These are phyloP conservation scores for Corchorus capsularis DNA, from an alignment of 345 rosid species.

Conservation along the genomic window DNA sequence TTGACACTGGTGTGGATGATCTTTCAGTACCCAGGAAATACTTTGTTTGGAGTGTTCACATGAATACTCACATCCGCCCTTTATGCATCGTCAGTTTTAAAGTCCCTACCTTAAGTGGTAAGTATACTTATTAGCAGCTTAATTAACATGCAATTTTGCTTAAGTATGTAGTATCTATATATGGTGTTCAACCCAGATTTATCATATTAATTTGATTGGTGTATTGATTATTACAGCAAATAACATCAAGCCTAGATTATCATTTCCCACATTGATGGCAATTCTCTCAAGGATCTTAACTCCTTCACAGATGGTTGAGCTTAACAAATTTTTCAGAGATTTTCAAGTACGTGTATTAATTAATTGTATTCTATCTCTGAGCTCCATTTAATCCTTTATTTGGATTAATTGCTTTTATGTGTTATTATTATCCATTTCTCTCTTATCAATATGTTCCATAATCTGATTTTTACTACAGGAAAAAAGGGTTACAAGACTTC, in stretches of 20 bases:
- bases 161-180: too few relatives aligned
- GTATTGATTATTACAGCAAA: background rate
- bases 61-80: slow-evolving; percentile 54
- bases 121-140: background rate
- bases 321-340: background rate
- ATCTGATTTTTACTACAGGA: slow-evolving; percentile 2
- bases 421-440: too few relatives aligned
- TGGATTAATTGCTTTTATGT: background rate
- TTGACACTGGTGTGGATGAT: slow-evolving; percentile 64
- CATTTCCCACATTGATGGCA: background rate
- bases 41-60: slow-evolving; percentile 50
- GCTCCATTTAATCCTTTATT: background rate
- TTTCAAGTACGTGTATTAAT: background rate
- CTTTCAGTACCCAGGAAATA: slow-evolving; percentile 41
- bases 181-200: background rate
- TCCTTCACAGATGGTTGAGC: background rate
- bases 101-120: slow-evolving; percentile 22
- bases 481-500: background rate
- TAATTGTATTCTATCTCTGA: background rate
- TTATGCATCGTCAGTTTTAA: slow-evolving; percentile 56
- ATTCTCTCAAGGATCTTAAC: background rate
- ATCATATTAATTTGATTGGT: background rate
- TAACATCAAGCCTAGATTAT: background rate
- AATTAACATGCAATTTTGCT: background rate
- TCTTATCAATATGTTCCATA: background rate